Evolutionary conservation across 2,329 filamentous ascomycete genomes (phyloP), one percentile per base, ranked within the genome.

Genomic region (Ustilaginoidea virens): DNA sequence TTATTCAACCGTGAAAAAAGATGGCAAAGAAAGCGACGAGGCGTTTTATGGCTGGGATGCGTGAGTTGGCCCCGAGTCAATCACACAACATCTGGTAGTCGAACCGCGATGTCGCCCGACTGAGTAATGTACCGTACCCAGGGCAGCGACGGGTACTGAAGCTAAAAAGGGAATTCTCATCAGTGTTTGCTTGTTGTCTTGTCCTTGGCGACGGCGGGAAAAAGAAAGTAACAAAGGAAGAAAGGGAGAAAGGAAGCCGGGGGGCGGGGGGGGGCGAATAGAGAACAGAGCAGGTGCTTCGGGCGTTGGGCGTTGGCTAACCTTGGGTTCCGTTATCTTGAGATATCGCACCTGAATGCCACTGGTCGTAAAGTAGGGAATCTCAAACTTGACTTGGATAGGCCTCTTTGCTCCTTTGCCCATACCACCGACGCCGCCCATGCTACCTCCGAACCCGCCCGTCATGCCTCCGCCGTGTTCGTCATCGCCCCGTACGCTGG

Each of bases 311-410:
- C n/a, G n/a, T n/a, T n/a, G n/a, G n/a, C n/a, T n/a, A n/a, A 93
- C 87, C 82, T 98, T 98, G 26, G 90, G 90, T 58, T 98, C 90
- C 39, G 92, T 96, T 48, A 98, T 98, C 69, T 98, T 98, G 53
- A 98, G 59, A 55, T 98, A 98, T 47, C 90, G 74, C 46, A 98
- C 90, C 56, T 98, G 92, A 43, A 98, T 98, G 39, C 90, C 90
- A 58, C 81, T 92, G 3, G 92, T 98, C n/a, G 90, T 98, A 53
- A 98, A 98, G 59, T 98, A 98, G n/a, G 90, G 90, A 49, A 98
- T 98, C 63, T 98, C 90, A 52, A 98, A 98, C 62, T 98, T 98
- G 61, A 98, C 90, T 54, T 86, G 87, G 47, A 98, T 98, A 1
- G 90, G 90, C 42, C 90, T 66, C 67, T 96, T 98, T 33, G 72